Evolutionary conservation across 371 early-diverging fungal genomes (phyloP), one percentile per base, ranked within the genome.

Genomic region (Rhizopus stolonifer): DNA sequence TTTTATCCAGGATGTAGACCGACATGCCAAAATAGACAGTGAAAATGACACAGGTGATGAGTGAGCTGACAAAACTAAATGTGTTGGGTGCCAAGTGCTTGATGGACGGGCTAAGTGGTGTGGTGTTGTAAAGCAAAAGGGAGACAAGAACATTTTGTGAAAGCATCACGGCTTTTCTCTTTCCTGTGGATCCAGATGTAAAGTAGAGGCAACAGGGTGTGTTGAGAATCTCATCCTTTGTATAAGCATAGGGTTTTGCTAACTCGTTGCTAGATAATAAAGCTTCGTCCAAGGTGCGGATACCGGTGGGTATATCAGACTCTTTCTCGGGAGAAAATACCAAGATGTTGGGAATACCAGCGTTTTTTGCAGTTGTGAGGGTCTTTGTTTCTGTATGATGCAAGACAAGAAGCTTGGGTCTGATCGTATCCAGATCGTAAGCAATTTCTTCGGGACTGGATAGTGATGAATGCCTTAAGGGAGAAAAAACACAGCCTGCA

Each of bases 391-490:
- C 54, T 15, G 64, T 60, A 0, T 59, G 62, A 40, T 72, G 67
- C 0, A 73, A 43, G 33, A 67, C 54, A 0, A 65, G 0, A 13
- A 46, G 15, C n/a, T 69, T 71, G 8, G 89, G 85, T n/a, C 72
- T 65, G 9, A 85, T 72, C 52, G 87, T 85, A 7, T 68, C 50
- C 52, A 90, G 61, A 56, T 88, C 86, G 56, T 72, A 70, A 7
- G 79, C 81, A 9, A 89, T 69, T 54, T 84, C 85, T 34, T 80
- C 74, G 14, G 71, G 65, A 0, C 77, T 10, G 13, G 43, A 85
- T 67, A 84, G 82, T 1, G 38, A 6, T n/a, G 33, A 23, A 64
- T 68, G 81, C 54, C 89, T 88, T 26, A 81, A 82, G 8, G 83
- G 70, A 6, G 85, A 76, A 25, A 80, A 56, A 13, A 81, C 58